Evolutionary conservation across 163 green algal genomes (phyloP).

Genomic region (Scenedesmus sp.): DNA sequence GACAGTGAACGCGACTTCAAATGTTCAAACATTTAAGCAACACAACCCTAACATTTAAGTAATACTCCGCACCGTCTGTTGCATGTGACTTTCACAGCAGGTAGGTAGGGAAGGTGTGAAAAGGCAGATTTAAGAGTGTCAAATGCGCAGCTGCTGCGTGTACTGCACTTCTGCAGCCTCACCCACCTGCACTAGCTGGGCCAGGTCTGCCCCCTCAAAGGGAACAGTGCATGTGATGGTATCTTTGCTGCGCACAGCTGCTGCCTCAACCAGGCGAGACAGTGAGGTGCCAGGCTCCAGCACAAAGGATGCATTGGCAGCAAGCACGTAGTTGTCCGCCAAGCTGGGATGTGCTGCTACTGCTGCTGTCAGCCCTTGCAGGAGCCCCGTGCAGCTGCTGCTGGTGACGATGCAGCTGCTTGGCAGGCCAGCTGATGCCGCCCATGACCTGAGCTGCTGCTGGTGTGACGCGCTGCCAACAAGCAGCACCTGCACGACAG

Average conservation of each 20-base stretch:
- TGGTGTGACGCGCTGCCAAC: neutral
- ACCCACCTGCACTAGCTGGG: slow-evolving; percentile 29
- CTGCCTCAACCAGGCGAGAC: slow-evolving; percentile 20
- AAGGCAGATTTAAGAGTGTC: too few species aligned
- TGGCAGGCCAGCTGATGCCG: slow-evolving; percentile 2
- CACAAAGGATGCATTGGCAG: slow-evolving; percentile 20
- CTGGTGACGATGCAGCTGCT: slow-evolving; percentile 33
- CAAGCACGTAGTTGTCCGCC: slow-evolving; percentile 1
- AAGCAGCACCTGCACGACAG: neutral
- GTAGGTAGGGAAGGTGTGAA: too few species aligned
- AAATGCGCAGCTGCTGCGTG: too few species aligned
- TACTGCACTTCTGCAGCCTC: neutral
- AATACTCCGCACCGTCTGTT: too few species aligned
- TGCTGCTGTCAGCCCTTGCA: slow-evolving; percentile 20
- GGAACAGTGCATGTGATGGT: slow-evolving; percentile 22
- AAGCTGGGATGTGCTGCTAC: neutral
- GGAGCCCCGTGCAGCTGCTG: neutral
- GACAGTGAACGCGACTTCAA: too few species aligned
- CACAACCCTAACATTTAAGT: too few species aligned
- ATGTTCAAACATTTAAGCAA: too few species aligned
- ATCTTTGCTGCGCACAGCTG: slow-evolving; percentile 26
- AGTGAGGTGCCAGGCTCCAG: slow-evolving; percentile 37
- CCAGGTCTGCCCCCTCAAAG: neutral
- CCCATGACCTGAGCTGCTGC: slow-evolving; percentile 28
- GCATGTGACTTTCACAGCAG: too few species aligned